A percentile compares a stretch with the other conserved stretches of the same genome.
Evolutionary conservation across 2,329 filamentous ascomycete genomes (phyloP).

Genomic region (Alternaria sp.): DNA sequence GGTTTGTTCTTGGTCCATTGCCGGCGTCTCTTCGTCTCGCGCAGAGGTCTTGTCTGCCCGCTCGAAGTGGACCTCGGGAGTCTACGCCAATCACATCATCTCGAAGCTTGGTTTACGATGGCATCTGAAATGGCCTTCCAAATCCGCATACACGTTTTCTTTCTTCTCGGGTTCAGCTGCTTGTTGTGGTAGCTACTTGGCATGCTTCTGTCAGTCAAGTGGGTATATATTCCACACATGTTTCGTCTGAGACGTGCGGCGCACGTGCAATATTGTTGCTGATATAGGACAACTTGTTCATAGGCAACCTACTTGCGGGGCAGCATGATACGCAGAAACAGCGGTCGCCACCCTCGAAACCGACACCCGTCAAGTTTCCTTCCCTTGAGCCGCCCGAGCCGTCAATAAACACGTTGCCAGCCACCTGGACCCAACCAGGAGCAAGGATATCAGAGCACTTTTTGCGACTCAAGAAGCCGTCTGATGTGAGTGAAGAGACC

Average conservation of each 20-base stretch:
- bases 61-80: background rate
- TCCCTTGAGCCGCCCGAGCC: constrained; percentile 49
- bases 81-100: background rate
- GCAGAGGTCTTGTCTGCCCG: constrained; percentile 1
- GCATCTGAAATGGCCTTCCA: background rate
- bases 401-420: constrained; percentile 27
- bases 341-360: constrained; percentile 56
- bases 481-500: constrained; percentile 50
- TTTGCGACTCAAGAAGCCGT: constrained; percentile 48
- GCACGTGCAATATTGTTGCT: constrained; percentile 38
- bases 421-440: constrained; percentile 43
- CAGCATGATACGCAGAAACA: constrained; percentile 49
- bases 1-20: background rate
- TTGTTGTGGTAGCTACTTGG: constrained; percentile 7
- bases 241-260: constrained; percentile 32
- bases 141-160: background rate
- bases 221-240: constrained; percentile 28
- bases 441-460: constrained; percentile 56
- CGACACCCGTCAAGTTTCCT: constrained; percentile 61
- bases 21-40: constrained; percentile 1
- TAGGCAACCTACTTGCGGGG: constrained; percentile 47
- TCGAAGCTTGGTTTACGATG: background rate
- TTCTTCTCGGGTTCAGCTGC: background rate
- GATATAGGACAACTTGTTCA: constrained; percentile 27
- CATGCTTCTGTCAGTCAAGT: constrained; percentile 25